Evolutionary conservation across 768 basidiomycete genomes (phyloP).

Genomic region (Trametes cingulata): DNA sequence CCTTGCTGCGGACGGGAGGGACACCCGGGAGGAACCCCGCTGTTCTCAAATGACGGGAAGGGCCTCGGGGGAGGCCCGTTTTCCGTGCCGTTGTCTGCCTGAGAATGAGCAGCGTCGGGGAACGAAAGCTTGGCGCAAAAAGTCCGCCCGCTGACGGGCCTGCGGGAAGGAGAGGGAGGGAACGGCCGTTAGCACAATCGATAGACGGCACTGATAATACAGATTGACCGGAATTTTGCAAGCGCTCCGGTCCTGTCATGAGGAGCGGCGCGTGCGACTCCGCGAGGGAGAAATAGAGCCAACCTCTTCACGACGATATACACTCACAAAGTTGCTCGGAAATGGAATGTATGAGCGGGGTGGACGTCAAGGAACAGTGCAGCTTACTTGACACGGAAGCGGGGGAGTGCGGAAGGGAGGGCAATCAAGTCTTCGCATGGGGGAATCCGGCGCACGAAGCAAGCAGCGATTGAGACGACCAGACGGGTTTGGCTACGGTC

Average conservation of each 20-base stretch:
- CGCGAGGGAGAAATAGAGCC: background rate
- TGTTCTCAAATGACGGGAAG: background rate
- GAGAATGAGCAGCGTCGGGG: background rate
- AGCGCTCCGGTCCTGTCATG: slow-evolving; percentile 4
- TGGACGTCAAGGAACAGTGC: background rate
- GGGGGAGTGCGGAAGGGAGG: background rate
- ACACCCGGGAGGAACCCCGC: background rate
- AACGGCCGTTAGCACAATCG: background rate
- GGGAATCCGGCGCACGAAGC: background rate
- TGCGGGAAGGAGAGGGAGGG: background rate
- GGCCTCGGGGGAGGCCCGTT: background rate
- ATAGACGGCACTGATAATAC: background rate
- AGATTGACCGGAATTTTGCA: background rate
- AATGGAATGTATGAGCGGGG: background rate
- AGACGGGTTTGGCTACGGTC: background rate
- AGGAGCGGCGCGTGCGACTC: background rate
- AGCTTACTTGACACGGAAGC: slow-evolving; percentile 15
- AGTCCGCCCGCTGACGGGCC: background rate
- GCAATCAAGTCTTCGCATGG: slow-evolving; percentile 1
- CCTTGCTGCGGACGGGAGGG: slow-evolving; percentile 2
- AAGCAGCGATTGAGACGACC: background rate
- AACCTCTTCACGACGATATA: background rate
- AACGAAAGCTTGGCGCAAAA: background rate
- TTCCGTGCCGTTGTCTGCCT: background rate
- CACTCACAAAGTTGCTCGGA: background rate